Conservation (phyloP, 2,329 filamentous ascomycete genomes). For the Phialemoniopsis sp. region DNA sequence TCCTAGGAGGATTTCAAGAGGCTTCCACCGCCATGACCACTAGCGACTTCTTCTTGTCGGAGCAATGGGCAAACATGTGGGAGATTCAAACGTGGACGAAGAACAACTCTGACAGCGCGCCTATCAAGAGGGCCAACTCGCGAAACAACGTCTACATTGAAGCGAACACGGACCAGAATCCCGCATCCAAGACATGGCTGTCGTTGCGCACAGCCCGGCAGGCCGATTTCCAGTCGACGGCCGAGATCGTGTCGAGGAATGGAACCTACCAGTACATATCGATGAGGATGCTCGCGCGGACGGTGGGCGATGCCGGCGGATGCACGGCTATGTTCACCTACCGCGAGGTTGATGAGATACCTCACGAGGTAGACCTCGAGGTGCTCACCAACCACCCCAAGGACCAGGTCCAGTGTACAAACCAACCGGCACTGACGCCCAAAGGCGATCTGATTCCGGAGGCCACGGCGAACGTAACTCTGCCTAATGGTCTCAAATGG, state of each 20-base stretch:
- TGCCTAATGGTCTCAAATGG: constrained; percentile 40
- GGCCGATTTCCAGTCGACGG: constrained; percentile 37
- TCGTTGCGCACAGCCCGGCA: constrained; percentile 43
- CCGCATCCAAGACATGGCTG: constrained; percentile 36
- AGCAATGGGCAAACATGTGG: constrained; percentile 22
- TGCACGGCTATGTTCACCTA: constrained; percentile 52
- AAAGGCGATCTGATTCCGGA: constrained; percentile 34
- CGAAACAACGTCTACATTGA: constrained; percentile 38
- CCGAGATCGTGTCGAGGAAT: constrained; percentile 39
- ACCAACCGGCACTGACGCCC: constrained; percentile 49
- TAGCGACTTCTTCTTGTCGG: constrained; percentile 22
- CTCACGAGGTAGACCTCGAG: constrained; percentile 50
- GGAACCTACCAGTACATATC: constrained; percentile 33
- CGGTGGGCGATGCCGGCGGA: constrained; percentile 40
- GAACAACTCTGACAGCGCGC: constrained; percentile 5
- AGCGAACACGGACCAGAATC: constrained; percentile 25
- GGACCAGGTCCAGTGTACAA: constrained; percentile 50
- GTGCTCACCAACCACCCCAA: constrained; percentile 42
- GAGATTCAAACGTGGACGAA: constrained; percentile 19
- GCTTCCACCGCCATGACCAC: constrained; percentile 16
- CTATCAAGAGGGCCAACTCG: constrained; percentile 22
- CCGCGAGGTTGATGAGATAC: constrained; percentile 13
- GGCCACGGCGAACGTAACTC: constrained; percentile 42
- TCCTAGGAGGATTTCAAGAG: constrained; percentile 11
- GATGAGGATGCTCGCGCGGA: constrained; percentile 47